A percentile compares a stretch with the other conserved stretches of the same genome.
phyloP scores from a whole-genome alignment of 139 green algal genomes.

The Desmodesmus armatus region DNA sequence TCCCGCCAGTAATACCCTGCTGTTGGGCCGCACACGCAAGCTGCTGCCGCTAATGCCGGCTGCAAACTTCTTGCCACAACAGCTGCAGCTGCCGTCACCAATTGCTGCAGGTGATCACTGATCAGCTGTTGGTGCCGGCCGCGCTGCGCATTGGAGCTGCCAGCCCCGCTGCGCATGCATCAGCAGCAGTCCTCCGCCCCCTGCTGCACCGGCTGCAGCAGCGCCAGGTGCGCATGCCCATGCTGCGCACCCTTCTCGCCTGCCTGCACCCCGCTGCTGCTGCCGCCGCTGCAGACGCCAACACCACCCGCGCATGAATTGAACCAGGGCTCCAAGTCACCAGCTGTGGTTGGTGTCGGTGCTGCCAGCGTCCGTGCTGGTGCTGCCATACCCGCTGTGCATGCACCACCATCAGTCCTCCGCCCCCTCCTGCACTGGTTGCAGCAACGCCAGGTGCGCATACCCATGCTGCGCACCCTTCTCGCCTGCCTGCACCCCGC shows the following conservation, averaged over 20 bases:
- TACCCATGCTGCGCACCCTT: not conserved
- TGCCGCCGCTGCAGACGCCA: not conserved
- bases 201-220: conserved; percentile 28
- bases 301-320: not conserved
- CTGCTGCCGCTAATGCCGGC: no score
- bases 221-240: not conserved
- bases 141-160: no score
- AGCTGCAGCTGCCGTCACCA: not conserved
- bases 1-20: no score
- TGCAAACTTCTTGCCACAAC: not conserved
- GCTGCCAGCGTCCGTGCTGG: not conserved
- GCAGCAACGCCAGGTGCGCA: not conserved
- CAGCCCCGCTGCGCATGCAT: not conserved
- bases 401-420: not conserved
- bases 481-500: not conserved
- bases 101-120: not conserved
- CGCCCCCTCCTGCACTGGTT: not conserved
- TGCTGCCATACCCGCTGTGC: not conserved
- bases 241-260: not conserved
- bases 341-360: no score
- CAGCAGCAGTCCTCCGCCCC: not conserved
- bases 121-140: not conserved
- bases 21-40: no score
- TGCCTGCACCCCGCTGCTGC: not conserved
- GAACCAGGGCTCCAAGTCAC: no score